Evolutionary conservation across 352 stramenopile species (phyloP).

Genomic region (Pythium monospermum): DNA sequence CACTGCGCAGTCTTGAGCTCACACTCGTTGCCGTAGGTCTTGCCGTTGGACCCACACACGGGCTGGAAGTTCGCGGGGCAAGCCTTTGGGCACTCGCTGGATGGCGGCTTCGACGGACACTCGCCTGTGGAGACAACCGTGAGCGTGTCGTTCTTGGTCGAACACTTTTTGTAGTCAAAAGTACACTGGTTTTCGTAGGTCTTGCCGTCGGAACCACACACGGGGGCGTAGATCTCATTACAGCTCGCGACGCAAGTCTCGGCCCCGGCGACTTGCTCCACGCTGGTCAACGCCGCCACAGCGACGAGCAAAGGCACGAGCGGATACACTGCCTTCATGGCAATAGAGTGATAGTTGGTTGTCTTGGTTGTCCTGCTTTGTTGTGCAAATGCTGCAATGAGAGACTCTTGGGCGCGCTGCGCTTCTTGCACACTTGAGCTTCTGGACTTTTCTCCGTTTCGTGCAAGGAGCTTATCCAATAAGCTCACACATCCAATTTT

Average conservation of each 20-base stretch:
- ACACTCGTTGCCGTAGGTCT: conserved; percentile 36
- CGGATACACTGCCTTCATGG: too few relatives aligned
- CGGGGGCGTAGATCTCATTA: conserved; percentile 21
- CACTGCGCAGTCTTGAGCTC: conserved; percentile 23
- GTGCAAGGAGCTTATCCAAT: too few relatives aligned
- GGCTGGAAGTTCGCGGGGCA: neutral
- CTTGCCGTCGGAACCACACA: conserved; percentile 26
- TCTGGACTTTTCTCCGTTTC: too few relatives aligned
- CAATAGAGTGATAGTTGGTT: too few relatives aligned
- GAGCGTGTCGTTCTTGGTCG: conserved; percentile 16
- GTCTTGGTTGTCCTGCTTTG: too few relatives aligned
- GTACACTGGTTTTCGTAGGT: conserved; percentile 25
- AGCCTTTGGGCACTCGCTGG: neutral
- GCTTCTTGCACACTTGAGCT: too few relatives aligned
- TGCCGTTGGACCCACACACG: conserved; percentile 33
- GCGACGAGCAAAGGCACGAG: too few relatives aligned
- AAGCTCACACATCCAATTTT: neutral
- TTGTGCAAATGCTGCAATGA: too few relatives aligned
- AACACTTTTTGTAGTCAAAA: conserved; percentile 24
- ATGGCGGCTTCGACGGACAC: conserved; percentile 6
- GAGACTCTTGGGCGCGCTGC: neutral
- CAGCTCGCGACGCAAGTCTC: conserved; percentile 16
- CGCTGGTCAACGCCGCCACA: conserved; percentile 6
- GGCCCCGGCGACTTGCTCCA: conserved; percentile 1
- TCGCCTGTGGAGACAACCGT: conserved; percentile 13